These are phyloP conservation scores for Telfairia occidentalis DNA, from an alignment of 331 rosid genomes.

Conservation along the genomic window DNA sequence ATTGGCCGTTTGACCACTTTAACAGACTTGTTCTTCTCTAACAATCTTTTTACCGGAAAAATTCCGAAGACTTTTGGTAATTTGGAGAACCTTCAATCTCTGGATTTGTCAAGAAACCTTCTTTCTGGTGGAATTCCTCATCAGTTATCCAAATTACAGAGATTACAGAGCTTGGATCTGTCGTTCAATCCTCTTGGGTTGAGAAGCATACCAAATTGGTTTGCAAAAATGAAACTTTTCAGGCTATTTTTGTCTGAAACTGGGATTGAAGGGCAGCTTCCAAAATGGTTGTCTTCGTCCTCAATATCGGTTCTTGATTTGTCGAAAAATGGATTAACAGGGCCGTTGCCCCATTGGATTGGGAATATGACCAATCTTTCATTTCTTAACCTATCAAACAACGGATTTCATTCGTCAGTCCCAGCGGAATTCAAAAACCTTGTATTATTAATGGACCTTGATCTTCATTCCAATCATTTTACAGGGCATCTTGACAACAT, in stretches of 20 bases:
- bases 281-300: slow-evolving; percentile 40
- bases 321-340: slow-evolving; percentile 38
- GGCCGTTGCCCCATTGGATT: slow-evolving; percentile 43
- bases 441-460: slow-evolving; percentile 43
- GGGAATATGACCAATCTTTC: slow-evolving; percentile 53
- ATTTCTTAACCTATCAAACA: slow-evolving; percentile 42
- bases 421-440: slow-evolving; percentile 35
- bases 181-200: slow-evolving; percentile 44
- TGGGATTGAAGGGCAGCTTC: slow-evolving; percentile 36
- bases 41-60: slow-evolving; percentile 35
- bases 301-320: slow-evolving; percentile 37
- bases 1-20: slow-evolving; percentile 36
- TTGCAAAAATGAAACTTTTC: slow-evolving; percentile 37
- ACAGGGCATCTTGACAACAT: slow-evolving; percentile 22
- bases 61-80: slow-evolving; percentile 41
- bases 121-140: slow-evolving; percentile 30
- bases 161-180: slow-evolving; percentile 39
- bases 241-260: slow-evolving; percentile 31
- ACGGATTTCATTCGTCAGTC: slow-evolving; percentile 35
- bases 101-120: slow-evolving; percentile 39
- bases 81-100: slow-evolving; percentile 26
- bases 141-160: slow-evolving; percentile 27
- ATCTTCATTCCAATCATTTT: slow-evolving; percentile 41
- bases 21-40: slow-evolving; percentile 36
- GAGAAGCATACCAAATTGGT: slow-evolving; percentile 27